These are phyloP conservation scores for Speleostelium caveatum DNA, from an alignment of 78 protist species.

Conservation along the genomic window DNA sequence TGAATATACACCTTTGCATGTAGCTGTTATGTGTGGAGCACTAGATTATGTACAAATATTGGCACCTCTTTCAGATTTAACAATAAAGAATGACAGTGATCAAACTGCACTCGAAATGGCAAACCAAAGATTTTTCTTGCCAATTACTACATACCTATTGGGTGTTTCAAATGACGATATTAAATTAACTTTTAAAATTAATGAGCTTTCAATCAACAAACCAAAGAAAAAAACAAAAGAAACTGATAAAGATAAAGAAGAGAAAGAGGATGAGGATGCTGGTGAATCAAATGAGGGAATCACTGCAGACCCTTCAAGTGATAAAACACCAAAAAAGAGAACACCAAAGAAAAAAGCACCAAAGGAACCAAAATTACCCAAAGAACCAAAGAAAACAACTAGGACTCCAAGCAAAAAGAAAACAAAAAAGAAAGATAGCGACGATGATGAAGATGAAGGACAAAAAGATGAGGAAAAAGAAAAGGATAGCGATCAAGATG, in stretches of 20 bases:
- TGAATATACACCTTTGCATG: constrained; percentile 18
- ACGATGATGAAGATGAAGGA: constrained; percentile 3
- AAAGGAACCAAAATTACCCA: neutral
- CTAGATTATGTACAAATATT: neutral
- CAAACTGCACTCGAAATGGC: neutral
- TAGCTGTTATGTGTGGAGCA: neutral
- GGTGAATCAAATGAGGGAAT: neutral
- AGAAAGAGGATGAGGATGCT: neutral
- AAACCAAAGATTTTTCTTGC: neutral
- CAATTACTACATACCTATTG: neutral
- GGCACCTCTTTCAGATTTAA: neutral
- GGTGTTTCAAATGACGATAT: neutral
- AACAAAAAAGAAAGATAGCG: neutral
- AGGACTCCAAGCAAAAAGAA: neutral
- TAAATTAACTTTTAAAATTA: neutral
- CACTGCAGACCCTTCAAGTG: neutral
- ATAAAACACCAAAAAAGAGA: neutral
- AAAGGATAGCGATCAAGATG: neutral
- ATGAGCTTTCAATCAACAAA: neutral
- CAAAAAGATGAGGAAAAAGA: neutral
- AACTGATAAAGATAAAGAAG: neutral
- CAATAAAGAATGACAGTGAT: neutral
- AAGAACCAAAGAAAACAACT: neutral
- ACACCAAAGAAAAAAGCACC: neutral
- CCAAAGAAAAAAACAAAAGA: neutral